Evolutionary conservation across 1,284 basidiomycete species (phyloP), one percentile per base, ranked within the genome.

Genomic region (Fomitopsis schrenkii): DNA sequence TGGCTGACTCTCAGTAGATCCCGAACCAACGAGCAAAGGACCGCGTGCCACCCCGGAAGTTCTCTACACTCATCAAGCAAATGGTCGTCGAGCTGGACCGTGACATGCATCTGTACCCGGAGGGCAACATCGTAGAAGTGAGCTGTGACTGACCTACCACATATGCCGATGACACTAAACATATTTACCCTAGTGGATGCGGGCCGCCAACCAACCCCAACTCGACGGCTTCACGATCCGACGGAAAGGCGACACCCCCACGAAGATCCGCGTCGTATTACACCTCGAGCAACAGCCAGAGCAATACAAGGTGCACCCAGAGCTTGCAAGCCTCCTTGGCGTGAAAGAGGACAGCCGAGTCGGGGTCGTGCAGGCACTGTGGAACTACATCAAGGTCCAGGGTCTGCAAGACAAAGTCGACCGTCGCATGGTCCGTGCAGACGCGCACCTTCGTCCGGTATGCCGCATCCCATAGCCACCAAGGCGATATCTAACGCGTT

Each of bases 351-450:
- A 94, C 42, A 95, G 93, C 42, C 84, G 94, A 28, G 79, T 90
- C 12, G 93, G 90, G 12, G 85, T 94, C 19, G 84, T 98, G 44
- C 88, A 93, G 61, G 86, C 92, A 0, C 74, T 98, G 10, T 98
- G 96, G 96, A 92, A 90, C 68, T 95, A 97, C 68, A 91, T 98
- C 76, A 97, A 97, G 74, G 78, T 90, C 19, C 83, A 92, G 63
- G 87, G 88, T 26, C 80, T 98, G 19, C 93, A 97, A 75, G 95
- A 98, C 74, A 95, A 96, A 71, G 86, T 88, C 0, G 95, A 98
- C 74, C 83, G 90, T 60, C 85, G 91, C 53, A 77, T 89, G 58
- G 86, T 98, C 63, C 85, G 87, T 46, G 83, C 90, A 1, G 91
- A 98, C 64, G 89, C 88, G 4, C 83, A 83, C 55, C 75, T 97